Evolutionary conservation across 2,329 filamentous ascomycete species (phyloP), one percentile per base, ranked within the genome.

Genomic region (Clonostachys rhizophaga): DNA sequence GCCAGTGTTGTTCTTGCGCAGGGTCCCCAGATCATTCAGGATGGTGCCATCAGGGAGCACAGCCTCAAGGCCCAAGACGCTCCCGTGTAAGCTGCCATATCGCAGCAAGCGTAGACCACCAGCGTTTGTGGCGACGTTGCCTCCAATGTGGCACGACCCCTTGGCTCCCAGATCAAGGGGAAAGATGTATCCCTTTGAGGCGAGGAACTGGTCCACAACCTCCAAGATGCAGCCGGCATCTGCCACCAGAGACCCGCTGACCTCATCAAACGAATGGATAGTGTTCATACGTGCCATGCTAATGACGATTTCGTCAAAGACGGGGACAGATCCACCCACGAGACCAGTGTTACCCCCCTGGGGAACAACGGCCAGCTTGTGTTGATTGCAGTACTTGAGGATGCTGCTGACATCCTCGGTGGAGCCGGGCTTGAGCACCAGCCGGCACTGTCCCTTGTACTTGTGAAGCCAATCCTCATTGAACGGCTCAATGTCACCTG

Each of bases 391-490:
- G 76, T 97, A 96, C 66, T 87, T 86, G 57, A 99, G 69, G 50
- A 97, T 85, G 69, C 87, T 80, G 79, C 90, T 95, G 58, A 97
- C 89, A 68, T 99, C 86, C 58, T 92, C 84, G 1, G 89, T 92
- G 14, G 82, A 87, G 45, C 78, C 81, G 11, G 94, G 94, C 70
- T 91, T 95, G 52, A 99, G 72, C 5, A 97, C 91, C 24, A 99
- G 74, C 60, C 85, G 83, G 51, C 89, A 84, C 68, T 96, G 91
- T 33, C 94, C 95, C 51, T 89, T 85, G 73, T 96, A 99, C 71
- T 99, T 99, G 68, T 89, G 86, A 91, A 99, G 96, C 94, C 95
- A 99, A 71, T 99, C 94, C 63, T 85, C 83, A 69, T 99, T 99
- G 78, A 91, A 99, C 8, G 88, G 81, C 63, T 94, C 89, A 54